Evolutionary conservation across 2,329 filamentous ascomycete species (phyloP).

Genomic region (Trichoderma gracile): DNA sequence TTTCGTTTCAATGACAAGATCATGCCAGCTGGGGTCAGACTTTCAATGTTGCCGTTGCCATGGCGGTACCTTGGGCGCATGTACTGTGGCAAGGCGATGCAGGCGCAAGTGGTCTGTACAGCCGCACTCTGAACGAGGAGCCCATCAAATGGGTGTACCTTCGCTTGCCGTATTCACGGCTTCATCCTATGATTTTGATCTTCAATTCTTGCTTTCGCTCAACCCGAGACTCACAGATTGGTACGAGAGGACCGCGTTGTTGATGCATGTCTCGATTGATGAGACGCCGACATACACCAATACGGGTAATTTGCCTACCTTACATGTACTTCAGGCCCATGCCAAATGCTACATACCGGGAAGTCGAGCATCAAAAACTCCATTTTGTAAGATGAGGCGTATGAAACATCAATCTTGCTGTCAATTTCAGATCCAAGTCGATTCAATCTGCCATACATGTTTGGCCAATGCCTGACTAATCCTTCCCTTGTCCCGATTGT

Average conservation of each 20-base stretch:
- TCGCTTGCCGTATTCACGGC: no score
- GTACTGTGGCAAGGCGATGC: no score
- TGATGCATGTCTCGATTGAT: background rate
- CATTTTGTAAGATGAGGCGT: conserved; percentile 16
- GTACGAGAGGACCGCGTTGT: no score
- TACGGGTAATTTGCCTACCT: conserved; percentile 8
- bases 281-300: background rate
- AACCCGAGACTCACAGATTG: no score
- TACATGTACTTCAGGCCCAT: background rate
- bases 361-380: conserved; percentile 7
- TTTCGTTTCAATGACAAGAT: conserved; percentile 1
- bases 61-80: no score
- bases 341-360: conserved; percentile 2
- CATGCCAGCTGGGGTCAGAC: background rate
- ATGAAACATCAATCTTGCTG: conserved; percentile 11
- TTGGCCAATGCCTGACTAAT: background rate
- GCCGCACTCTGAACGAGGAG: no score
- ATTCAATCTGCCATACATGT: background rate
- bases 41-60: no score
- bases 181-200: no score
- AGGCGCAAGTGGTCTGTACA: no score
- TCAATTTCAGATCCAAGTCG: conserved; percentile 17
- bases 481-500: conserved; percentile 9
- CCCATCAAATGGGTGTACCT: no score
- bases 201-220: no score